Percentiles rank a stretch among this genome's conserved stretches.
Evolutionary conservation across 1,139 yeast genomes (phyloP).

Genomic region (Yamadazyma siamensis): DNA sequence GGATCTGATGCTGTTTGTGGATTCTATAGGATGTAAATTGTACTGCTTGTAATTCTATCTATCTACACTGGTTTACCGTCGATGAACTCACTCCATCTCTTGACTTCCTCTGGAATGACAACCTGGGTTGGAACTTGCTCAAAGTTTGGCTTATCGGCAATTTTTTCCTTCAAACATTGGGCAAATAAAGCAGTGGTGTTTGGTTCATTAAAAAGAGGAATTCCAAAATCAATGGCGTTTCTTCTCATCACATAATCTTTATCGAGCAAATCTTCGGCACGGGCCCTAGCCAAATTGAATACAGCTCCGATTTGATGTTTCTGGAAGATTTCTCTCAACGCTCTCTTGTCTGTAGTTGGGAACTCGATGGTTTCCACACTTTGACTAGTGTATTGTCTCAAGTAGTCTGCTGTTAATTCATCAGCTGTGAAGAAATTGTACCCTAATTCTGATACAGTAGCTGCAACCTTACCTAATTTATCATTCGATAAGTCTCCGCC

Average conservation of each 20-base stretch:
- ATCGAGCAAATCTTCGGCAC: constrained; percentile 82
- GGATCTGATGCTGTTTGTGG: too few relatives aligned
- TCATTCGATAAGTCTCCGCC: constrained; percentile 87
- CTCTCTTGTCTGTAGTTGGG: constrained; percentile 91
- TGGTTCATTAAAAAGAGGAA: constrained; percentile 95
- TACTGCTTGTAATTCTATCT: background rate
- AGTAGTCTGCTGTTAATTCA: constrained; percentile 65
- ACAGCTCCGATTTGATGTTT: constrained; percentile 80
- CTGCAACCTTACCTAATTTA: constrained; percentile 70
- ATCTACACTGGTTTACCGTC: constrained; percentile 81
- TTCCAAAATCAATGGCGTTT: constrained; percentile 96
- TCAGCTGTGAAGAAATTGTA: constrained; percentile 81
- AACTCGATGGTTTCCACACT: constrained; percentile 71
- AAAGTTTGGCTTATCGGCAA: constrained; percentile 51
- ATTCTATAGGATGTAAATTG: too few relatives aligned
- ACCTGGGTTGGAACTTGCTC: constrained; percentile 43
- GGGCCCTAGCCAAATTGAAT: constrained; percentile 83
- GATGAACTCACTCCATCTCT: constrained; percentile 94
- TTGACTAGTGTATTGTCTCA: constrained; percentile 46
- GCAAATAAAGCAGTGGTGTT: constrained; percentile 88
- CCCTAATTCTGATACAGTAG: constrained; percentile 66
- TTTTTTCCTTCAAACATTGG: constrained; percentile 70
- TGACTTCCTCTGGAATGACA: constrained; percentile 76
- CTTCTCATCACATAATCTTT: constrained; percentile 97
- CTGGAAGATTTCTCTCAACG: constrained; percentile 89